phyloP scores from a whole-genome alignment of 495 filamentous ascomycete genomes.

The Aspergillus homomorphus region DNA sequence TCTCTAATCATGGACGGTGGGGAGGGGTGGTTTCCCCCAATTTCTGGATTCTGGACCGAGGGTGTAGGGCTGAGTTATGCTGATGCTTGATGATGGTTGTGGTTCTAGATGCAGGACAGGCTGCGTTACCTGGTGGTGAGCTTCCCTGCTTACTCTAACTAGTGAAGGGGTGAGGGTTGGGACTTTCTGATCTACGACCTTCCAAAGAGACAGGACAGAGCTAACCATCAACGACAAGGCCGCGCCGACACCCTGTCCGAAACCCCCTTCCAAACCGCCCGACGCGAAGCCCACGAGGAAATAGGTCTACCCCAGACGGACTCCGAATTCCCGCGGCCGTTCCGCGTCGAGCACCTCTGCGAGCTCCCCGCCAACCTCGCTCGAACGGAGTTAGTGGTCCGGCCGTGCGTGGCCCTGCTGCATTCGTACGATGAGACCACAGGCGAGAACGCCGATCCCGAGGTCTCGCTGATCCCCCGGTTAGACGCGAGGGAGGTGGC shows the following conservation, averaged over 20 bases:
- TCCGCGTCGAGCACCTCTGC: constrained; percentile 79
- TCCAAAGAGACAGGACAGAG: neutral
- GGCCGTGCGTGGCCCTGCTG: constrained; percentile 82
- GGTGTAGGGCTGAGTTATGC: neutral
- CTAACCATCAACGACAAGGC: constrained; percentile 29
- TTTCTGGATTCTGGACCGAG: neutral
- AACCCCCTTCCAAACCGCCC: constrained; percentile 68
- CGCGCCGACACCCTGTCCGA: constrained; percentile 50
- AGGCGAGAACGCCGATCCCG: constrained; percentile 48
- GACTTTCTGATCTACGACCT: neutral
- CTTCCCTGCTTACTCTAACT: neutral
- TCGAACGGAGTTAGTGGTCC: constrained; percentile 74
- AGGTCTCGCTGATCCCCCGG: constrained; percentile 69
- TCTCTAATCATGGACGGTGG: neutral
- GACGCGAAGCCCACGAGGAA: constrained; percentile 86
- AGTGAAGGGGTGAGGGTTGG: neutral
- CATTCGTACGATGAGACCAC: constrained; percentile 52
- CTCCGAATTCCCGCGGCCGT: constrained; percentile 61
- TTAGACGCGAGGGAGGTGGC: constrained; percentile 85
- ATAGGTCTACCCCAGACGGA: constrained; percentile 76
- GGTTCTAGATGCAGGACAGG: constrained; percentile 63
- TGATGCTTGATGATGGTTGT: neutral
- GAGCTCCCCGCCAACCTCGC: constrained; percentile 78
- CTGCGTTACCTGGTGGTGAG: constrained; percentile 81
- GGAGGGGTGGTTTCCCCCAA: neutral